Evolutionary conservation across 805 yeast species (phyloP).

Genomic region (Ogataea angusta): DNA sequence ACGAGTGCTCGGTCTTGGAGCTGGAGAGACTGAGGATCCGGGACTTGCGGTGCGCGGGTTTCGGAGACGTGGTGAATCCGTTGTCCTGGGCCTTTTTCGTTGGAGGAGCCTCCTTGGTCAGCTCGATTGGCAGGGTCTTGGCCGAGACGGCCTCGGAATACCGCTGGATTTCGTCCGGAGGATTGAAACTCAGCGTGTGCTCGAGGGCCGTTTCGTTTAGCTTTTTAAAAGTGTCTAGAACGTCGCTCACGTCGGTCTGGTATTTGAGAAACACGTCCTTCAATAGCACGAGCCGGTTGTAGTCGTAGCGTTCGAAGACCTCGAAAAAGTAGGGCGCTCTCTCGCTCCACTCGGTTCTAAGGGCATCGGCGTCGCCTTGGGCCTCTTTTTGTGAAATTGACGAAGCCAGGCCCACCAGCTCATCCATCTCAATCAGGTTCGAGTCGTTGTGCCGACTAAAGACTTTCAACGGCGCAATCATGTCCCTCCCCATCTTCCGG

Average conservation of each 20-base stretch:
- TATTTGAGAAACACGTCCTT: constrained; percentile 66
- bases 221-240: constrained; percentile 40
- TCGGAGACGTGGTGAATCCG: constrained; percentile 22
- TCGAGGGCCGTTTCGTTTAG: constrained; percentile 64
- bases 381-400: constrained; percentile 20
- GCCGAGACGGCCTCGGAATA: constrained; percentile 42
- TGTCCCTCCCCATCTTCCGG: constrained; percentile 50
- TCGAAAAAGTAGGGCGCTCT: constrained; percentile 77
- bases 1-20: constrained; percentile 6
- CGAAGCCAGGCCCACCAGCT: constrained; percentile 28
- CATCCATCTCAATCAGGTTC: constrained; percentile 40
- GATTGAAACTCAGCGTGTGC: constrained; percentile 60
- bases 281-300: constrained; percentile 54
- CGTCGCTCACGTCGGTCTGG: constrained; percentile 58
- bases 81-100: constrained; percentile 9
- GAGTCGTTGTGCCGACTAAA: constrained; percentile 52
- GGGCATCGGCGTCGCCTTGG: constrained; percentile 34
- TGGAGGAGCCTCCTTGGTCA: constrained; percentile 15
- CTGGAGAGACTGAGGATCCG: constrained; percentile 13
- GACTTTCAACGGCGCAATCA: constrained; percentile 51
- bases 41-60: constrained; percentile 10
- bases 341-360: constrained; percentile 66
- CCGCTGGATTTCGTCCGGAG: constrained; percentile 55
- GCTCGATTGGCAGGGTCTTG: constrained; percentile 28
- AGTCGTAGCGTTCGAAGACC: constrained; percentile 71